Base-by-base conservation (phyloP, 192 early-diverging fungal species). In the Linnemannia exigua region DNA sequence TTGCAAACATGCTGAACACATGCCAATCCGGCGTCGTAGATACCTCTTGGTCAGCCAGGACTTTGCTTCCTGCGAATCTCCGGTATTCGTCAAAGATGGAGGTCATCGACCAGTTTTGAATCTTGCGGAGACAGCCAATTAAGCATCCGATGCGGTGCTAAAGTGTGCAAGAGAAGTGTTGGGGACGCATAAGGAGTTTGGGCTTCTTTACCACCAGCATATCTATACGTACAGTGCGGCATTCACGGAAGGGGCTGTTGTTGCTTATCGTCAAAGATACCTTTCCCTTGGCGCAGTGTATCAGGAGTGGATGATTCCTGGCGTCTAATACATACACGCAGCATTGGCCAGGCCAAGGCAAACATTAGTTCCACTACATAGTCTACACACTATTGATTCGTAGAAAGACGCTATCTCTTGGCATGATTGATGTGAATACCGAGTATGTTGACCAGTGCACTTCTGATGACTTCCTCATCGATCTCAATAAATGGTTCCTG, bases 51-150 rank as follows among this genome's bases (percentile, higher is more conserved):
- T 99, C 98, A 16, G 96, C 95, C 37, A 99, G 82, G 31, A 97
- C 94, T 87, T 96, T 97, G 20, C 94, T 93, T 36, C 96, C 98
- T 20, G 98, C 95, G 76, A 99, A 99, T 51, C 97, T 87, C 61
- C 96, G 89, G 81, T 98, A 99, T 89, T 99, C 98, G 90, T 98
- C 97, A 92, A 99, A 99, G 20, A 98, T 98, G 8, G 95, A 95
- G 0, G 98, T 97, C 93, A 98, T 94, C 25, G 97, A 97, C 98
- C 98, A 99, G 66, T 93, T 93, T 75, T 99, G 97, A 66, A 98
- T 90, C 87, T 98, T 99, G 33, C 98, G 88, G 20, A 99, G 90
- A 76, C 97, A 98, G 5, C 98, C 98, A 25, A 99, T 93, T 33
- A 99, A 70, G 81, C 98, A 99, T 9, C 97, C 98, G 28, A 98